Percentiles rank a stretch among this genome's conserved stretches.
These are phyloP conservation scores for Solanum ahanhuiri DNA, from an alignment of 257 asterid species.

Conservation along the genomic window DNA sequence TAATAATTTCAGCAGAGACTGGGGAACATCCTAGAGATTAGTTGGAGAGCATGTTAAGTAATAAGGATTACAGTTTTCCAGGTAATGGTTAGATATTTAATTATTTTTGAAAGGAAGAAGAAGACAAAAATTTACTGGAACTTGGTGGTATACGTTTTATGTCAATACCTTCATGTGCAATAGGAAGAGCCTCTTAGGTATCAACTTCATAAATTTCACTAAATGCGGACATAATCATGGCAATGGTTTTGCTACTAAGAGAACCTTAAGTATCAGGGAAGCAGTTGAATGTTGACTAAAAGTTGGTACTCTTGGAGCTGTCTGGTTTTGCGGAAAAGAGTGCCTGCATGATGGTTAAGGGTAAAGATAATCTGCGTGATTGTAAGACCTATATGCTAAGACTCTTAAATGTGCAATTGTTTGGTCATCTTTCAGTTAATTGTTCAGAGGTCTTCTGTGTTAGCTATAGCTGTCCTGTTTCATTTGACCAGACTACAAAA, in stretches of 20 bases:
- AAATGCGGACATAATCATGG: background rate
- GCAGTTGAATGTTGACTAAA: background rate
- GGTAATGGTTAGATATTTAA: background rate
- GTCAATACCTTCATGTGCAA: background rate
- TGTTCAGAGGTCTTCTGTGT: background rate
- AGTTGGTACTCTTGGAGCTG: background rate
- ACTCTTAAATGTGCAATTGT: background rate
- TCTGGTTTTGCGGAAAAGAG: background rate
- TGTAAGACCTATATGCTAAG: background rate
- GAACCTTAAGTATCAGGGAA: background rate
- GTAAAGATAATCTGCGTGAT: background rate
- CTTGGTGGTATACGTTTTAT: background rate
- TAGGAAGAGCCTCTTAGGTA: background rate
- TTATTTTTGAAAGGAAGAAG: background rate
- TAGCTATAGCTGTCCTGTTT: background rate
- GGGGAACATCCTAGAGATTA: background rate
- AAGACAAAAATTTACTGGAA: background rate
- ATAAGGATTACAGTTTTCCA: background rate
- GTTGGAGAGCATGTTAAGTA: background rate
- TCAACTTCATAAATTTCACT: background rate
- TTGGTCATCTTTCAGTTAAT: background rate
- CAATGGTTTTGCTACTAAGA: background rate
- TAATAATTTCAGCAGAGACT: background rate
- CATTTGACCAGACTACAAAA: background rate
- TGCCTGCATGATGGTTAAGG: background rate